A percentile compares a stretch with the other conserved stretches of the same genome.
These are phyloP conservation scores for Penicillium sp. DNA, from an alignment of 2,329 filamentous ascomycete genomes.

Conservation along the genomic window DNA sequence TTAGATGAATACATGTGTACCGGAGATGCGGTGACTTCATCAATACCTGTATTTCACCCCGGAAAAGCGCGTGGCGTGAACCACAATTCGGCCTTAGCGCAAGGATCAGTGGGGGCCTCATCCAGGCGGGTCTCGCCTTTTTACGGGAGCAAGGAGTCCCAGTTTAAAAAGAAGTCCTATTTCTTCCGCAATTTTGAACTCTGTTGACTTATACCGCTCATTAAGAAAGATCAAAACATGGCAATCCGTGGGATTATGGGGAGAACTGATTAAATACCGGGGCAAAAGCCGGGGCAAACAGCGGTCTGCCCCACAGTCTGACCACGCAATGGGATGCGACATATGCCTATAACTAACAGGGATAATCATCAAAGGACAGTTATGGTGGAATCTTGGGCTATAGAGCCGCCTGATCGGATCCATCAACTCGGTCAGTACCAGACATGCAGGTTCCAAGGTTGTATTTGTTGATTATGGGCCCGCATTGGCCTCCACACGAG, in stretches of 20 bases:
- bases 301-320: not conserved
- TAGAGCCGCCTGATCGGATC: not conserved
- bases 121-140: not conserved
- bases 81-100: not conserved
- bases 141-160: too few species aligned
- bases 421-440: not conserved
- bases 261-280: not conserved
- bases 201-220: too few species aligned
- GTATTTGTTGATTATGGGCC: not conserved
- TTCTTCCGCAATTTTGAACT: too few species aligned
- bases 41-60: not conserved
- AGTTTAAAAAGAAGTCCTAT: too few species aligned
- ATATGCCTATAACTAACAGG: not conserved
- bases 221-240: not conserved
- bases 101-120: not conserved
- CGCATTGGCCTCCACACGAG: not conserved
- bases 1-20: too few species aligned
- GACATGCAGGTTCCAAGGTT: not conserved
- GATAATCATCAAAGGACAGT: not conserved
- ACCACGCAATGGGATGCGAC: not conserved
- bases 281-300: not conserved
- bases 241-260: too few species aligned
- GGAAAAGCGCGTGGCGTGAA: not conserved
- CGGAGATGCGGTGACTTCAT: too few species aligned
- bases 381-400: not conserved